Base-by-base conservation (phyloP, 2,329 filamentous ascomycete species). In the Exophiala xenobiotica region DNA sequence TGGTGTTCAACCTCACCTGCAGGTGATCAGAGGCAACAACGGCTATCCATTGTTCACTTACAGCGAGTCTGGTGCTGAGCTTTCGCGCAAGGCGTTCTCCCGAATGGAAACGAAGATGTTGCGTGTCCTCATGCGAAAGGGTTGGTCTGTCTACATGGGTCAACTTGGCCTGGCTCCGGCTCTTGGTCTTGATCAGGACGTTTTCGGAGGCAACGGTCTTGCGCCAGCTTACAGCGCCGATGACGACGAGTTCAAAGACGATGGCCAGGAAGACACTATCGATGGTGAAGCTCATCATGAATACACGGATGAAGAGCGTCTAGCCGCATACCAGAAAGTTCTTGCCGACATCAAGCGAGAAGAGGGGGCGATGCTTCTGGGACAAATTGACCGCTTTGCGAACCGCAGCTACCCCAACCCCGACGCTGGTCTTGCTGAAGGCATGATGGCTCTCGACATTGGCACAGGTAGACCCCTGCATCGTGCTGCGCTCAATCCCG, bases 21-120 rank as follows among this genome's bases (percentile, higher is more conserved):
- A 47, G 22, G 42, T 58, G 12, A 31, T 24, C 35, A 27, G 47
- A 9, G 57, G 56, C 31, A 16, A 45, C n/a, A 27, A 53, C 5
- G 51, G 51, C 33, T 40, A 54, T 47, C 8, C 56, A 14, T 47
- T 51, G 29, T 59, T 54, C 39, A 38, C 16, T 18, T 44, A 46
- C n/a, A 57, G 46, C 16, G 49, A 57, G 11, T 3, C 12, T 6
- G 57, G 54, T 12, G 19, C 39, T 6, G 14, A 57, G 7, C 24
- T 57, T 23, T 39, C 53, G 5, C 51, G 52, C 39, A 40, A 27
- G 12, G 43, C 46, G 4, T 54, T 56, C 26, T 46, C 52, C n/a
- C 22, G 27, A 3, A 20, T 55, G 38, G 57, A 60, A 33, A 27
- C 27, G 9, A 40, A 46, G 20, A 35, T 58, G 22, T 43, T 60